Evolutionary conservation across 192 early-diverging fungal genomes (phyloP).

Genomic region (Funneliformis mosseae): DNA sequence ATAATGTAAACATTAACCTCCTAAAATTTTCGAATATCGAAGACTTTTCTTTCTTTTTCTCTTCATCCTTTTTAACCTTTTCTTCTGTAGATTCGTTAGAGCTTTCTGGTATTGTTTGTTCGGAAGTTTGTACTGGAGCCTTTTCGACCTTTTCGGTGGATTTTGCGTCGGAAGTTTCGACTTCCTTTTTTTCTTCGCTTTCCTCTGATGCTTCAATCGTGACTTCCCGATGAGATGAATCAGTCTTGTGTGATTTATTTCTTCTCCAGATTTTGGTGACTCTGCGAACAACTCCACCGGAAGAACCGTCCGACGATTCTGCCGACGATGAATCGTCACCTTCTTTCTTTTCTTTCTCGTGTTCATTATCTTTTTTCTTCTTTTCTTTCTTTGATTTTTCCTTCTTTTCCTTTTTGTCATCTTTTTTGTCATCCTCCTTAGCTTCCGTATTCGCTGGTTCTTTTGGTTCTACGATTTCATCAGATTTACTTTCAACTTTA

Average conservation of each 20-base stretch:
- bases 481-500: neutral
- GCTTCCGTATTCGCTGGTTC: too few relatives aligned
- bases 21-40: neutral
- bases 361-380: too few relatives aligned
- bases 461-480: neutral
- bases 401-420: too few relatives aligned
- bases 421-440: too few relatives aligned
- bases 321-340: too few relatives aligned
- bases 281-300: neutral
- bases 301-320: too few relatives aligned
- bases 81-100: neutral
- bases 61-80: neutral
- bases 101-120: neutral
- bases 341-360: too few relatives aligned
- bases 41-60: neutral
- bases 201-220: neutral
- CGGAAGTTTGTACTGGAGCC: neutral
- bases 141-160: too few relatives aligned
- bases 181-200: neutral
- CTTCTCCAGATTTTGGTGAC: neutral
- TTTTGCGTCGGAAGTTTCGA: neutral
- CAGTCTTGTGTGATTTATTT: neutral
- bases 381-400: too few relatives aligned
- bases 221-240: neutral
- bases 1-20: neutral